Evolutionary conservation across 1,139 yeast species (phyloP), one percentile per base, ranked within the genome.

Genomic region (Ogataea hybrid): DNA sequence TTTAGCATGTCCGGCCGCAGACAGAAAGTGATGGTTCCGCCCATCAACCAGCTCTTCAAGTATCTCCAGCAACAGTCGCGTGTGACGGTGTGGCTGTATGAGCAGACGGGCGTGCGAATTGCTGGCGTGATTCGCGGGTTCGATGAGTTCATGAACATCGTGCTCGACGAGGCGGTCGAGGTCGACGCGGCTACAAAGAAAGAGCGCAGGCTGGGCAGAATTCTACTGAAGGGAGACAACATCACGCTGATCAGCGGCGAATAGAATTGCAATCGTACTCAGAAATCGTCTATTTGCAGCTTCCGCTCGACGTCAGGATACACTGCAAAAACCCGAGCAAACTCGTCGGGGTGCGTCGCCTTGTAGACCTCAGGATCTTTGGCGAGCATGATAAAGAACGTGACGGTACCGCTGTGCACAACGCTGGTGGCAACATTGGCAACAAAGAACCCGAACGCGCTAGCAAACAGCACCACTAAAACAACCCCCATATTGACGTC

Each of bases 91-190:
- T 90, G 97, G 97, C 71, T 90, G 20, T 89, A 74, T 54, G 97
- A 92, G 58, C 97, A 92, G 61, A 76, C 83, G 0, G 81, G 79
- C 25, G 73, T 76, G 53, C 72, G 95, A 49, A 77, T 94, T 22
- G 89, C 85, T 53, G 98, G 98, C 1, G 78, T 75, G 51, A 83
- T 92, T 37, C 71, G 79, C 55, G 99, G 99, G 1, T 92, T 94
- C 64, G 99, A 94, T 63, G 98, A 94, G 67, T 92, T 89, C 58
- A 92, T 94, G 98, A 94, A 94, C 58, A 67, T 94, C 14, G 97
- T 90, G n/a, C 68, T 94, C 11, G 96, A 87, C 47, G 92, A 89
- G 44, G 96, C 97, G 0, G 73, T 75, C 14, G 96, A 92, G 68
- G 84, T 56, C 58, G 73, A 51, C 62, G 62, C 42, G 41, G 61